phyloP scores from a whole-genome alignment of 345 rosid genomes.

The Carallia brachiata region DNA sequence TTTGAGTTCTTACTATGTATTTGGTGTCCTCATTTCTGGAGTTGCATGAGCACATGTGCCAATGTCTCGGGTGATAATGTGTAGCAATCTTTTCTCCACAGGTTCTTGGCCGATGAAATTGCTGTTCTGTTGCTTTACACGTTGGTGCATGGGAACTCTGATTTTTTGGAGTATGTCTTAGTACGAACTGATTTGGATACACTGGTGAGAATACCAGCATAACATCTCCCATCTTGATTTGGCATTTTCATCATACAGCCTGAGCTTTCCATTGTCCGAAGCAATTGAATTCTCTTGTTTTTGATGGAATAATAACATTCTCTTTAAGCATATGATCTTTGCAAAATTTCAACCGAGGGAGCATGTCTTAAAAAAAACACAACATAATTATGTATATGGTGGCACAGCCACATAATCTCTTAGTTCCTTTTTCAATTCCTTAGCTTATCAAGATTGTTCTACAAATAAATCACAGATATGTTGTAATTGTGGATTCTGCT shows the following conservation, averaged over 20 bases:
- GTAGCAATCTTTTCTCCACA: constrained; percentile 31
- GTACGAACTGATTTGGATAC: constrained; percentile 98
- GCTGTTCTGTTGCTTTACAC: constrained; percentile 90
- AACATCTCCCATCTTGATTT: not conserved
- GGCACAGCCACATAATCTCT: too few relatives aligned
- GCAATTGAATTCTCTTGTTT: too few relatives aligned
- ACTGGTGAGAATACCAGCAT: constrained; percentile 57
- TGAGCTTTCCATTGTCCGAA: too few relatives aligned
- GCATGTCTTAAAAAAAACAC: too few relatives aligned
- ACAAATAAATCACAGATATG: not conserved
- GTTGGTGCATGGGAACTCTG: constrained; percentile 83
- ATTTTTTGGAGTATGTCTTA: constrained; percentile 88
- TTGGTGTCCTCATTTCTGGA: not conserved
- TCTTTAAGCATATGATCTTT: too few relatives aligned
- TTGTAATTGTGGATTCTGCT: not conserved
- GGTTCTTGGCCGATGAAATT: constrained; percentile 92
- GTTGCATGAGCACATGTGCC: too few relatives aligned
- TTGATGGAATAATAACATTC: too few relatives aligned
- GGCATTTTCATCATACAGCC: too few relatives aligned
- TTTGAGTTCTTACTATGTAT: not conserved
- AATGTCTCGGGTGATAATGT: constrained; percentile 2
- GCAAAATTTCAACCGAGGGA: too few relatives aligned
- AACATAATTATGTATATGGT: too few relatives aligned
- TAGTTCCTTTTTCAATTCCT: not conserved
- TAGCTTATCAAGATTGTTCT: not conserved